A percentile compares a stretch with the other conserved stretches of the same genome.
phyloP scores from a whole-genome alignment of 345 rosid species.

The Citrus unshiu region DNA sequence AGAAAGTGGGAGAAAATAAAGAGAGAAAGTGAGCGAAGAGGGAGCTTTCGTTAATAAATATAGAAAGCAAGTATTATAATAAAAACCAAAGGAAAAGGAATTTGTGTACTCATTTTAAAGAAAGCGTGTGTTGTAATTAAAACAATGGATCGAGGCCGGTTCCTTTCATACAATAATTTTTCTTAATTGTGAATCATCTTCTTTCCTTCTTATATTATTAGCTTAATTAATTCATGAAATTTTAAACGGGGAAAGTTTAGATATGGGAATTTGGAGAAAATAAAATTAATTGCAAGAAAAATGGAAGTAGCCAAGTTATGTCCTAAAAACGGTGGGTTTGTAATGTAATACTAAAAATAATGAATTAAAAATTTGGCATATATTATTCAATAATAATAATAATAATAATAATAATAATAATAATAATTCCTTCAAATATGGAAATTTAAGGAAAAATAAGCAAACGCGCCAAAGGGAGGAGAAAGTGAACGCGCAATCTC shows the following conservation, averaged over 20 bases:
- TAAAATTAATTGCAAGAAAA: no score
- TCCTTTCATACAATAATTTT: not conserved
- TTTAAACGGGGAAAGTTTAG: no score
- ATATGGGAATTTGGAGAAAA: no score
- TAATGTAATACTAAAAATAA: no score
- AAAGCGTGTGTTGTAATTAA: not conserved
- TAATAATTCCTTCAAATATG: not conserved
- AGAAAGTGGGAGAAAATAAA: not conserved
- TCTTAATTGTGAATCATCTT: not conserved
- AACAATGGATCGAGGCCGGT: not conserved
- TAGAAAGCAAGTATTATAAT: conserved; percentile 14
- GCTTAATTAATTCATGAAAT: no score
- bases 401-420: no score
- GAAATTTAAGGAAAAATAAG: not conserved
- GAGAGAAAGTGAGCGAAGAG: conserved; percentile 3
- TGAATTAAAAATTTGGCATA: no score
- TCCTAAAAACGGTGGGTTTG: no score
- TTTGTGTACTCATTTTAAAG: not conserved
- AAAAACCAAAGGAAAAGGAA: not conserved
- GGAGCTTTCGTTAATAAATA: not conserved
- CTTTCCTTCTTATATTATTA: no score
- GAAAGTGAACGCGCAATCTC: not conserved
- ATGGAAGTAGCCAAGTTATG: no score
- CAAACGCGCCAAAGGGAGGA: not conserved
- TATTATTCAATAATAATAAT: no score